Base-by-base conservation (phyloP, 345 rosid species). In the Ceriops decandra region DNA sequence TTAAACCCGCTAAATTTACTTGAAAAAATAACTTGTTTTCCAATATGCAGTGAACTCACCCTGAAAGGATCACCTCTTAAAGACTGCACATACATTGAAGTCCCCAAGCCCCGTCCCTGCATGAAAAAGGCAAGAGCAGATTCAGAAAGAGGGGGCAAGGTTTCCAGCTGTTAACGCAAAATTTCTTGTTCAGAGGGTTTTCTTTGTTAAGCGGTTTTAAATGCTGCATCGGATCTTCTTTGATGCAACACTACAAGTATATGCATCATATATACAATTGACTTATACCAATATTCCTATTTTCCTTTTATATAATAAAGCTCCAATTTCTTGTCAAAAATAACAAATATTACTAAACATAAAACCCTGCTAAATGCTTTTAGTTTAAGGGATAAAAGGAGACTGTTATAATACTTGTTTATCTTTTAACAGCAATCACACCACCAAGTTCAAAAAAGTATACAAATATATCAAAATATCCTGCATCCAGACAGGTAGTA, bases 41-140 rank as follows among this genome's bases (percentile, higher is more conserved):
- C 31, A 51, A 22, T 68, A 27, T 46, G 28, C 33, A 46, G 26
- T 30, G 24, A 66, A 80, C 95, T 86, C 70, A 93, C 98, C 78
- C 92, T 84, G 76, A 86, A 87, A 32, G 98, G 98, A 73, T 93
- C 98, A 26, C 98, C 96, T 69, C 97, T 89, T 76, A 93, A 70
- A 67, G 96, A 90, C 77, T 93, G 98, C 81, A 93, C 98, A 57
- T 84, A 93, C 95, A 90, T 83, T 13, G 96, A 87, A 68, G 80
- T 79, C 61, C 86, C 88, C 0, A 79, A 74, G 62, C 86, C 80
- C 59, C 77, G 79, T 68, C 93, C 90, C 98, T 88, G 87, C 82
- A 76, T 32, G 31, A 75, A 62, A 60, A 62, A 22, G 66, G 49
- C 49, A 42, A 42, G 57, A 22, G 57, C 72, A 38, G 57, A n/a